Evolutionary conservation across 139 green algal genomes (phyloP).

Genomic region (Chlamydomonas urium): DNA sequence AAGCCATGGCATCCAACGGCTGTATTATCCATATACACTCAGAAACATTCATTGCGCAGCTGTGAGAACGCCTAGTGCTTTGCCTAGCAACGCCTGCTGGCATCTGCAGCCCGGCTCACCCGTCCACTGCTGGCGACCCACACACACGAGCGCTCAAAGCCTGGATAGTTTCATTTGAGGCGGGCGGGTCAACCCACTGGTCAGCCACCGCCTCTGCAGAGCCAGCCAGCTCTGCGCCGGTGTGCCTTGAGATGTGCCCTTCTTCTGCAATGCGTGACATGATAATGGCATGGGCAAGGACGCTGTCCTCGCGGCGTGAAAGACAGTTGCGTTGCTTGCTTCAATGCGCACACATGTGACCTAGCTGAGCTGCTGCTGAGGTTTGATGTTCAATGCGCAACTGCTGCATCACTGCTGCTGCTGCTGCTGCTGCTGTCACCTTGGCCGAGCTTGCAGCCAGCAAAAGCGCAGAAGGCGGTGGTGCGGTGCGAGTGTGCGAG

Average conservation of each 20-base stretch:
- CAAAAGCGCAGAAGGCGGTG: conserved; percentile 34
- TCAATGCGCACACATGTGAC: too few species aligned
- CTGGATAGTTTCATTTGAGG: conserved; percentile 7
- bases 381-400: neutral
- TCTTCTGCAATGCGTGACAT: too few species aligned
- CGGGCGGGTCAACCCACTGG: neutral
- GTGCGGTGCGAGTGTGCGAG: conserved; percentile 21
- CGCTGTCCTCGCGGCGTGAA: too few species aligned
- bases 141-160: conserved; percentile 26
- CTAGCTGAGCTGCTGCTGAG: too few species aligned
- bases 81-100: too few species aligned
- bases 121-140: conserved; percentile 28
- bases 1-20: neutral
- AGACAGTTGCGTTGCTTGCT: too few species aligned
- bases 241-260: neutral
- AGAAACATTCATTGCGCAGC: too few species aligned
- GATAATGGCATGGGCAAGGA: neutral
- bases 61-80: too few species aligned
- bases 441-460: conserved; percentile 17
- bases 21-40: neutral
- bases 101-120: too few species aligned
- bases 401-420: neutral
- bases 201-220: neutral
- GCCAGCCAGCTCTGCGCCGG: neutral
- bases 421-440: neutral